phyloP scores from a whole-genome alignment of 2,329 filamentous ascomycete species.

The Clarireedia hainanense region DNA sequence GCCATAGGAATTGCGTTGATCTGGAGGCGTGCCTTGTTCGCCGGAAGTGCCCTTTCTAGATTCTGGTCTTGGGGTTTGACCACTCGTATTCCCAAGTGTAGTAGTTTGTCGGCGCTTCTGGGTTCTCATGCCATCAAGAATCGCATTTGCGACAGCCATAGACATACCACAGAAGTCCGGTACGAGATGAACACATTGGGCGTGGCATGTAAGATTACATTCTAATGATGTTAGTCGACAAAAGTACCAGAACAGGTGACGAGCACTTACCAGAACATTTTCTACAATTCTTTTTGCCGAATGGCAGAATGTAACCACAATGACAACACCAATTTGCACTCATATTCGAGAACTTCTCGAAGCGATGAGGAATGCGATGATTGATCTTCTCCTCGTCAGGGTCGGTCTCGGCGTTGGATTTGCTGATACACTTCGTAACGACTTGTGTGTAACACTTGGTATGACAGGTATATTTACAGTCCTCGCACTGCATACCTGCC shows the following conservation, averaged over 20 bases:
- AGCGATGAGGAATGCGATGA: conserved; percentile 95
- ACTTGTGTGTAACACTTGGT: conserved; percentile 95
- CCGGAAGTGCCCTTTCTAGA: conserved; percentile 20
- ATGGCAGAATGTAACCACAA: conserved; percentile 89
- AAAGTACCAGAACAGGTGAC: not conserved
- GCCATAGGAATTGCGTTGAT: conserved; percentile 25
- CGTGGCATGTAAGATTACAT: conserved; percentile 86
- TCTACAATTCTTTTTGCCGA: conserved; percentile 90
- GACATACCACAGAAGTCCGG: conserved; percentile 99
- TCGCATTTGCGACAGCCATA: conserved; percentile 93
- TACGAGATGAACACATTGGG: conserved; percentile 86
- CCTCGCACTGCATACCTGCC: conserved; percentile 96
- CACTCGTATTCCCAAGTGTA: conserved; percentile 22
- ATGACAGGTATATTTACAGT: conserved; percentile 99
- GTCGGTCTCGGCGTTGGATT: conserved; percentile 96
- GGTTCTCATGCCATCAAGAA: conserved; percentile 76
- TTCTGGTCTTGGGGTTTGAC: conserved; percentile 20
- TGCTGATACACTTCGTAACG: conserved; percentile 99
- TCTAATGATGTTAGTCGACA: conserved; percentile 44
- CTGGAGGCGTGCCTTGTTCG: conserved; percentile 8
- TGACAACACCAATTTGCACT: conserved; percentile 99
- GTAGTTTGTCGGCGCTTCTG: conserved; percentile 58
- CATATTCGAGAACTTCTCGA: conserved; percentile 94
- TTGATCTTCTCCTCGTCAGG: conserved; percentile 99
- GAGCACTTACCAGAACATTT: conserved; percentile 69